Base-by-base conservation (phyloP, 78 protist genomes). In the Dictyostelium purpureum region DNA sequence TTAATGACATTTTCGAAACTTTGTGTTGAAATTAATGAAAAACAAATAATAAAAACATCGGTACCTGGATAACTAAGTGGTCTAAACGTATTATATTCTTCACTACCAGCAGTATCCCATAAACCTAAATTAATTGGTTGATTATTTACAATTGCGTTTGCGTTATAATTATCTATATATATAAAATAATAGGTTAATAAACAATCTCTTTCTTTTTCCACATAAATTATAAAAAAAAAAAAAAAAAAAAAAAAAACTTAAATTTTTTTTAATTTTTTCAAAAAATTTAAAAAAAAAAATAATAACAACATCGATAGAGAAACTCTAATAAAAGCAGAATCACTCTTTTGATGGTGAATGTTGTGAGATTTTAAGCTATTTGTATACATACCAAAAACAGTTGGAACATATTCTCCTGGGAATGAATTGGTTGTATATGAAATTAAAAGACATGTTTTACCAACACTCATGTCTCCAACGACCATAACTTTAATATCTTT, bases 41-140 rank as follows among this genome's bases (percentile, higher is more conserved):
- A 90, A 65, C 95, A 90, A 56, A 90, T 69, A 57, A 90, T 59
- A 52, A 90, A 90, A 37, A 92, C 95, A 74, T 92, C 95, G 18
- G 95, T 92, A 63, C 95, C 95, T 52, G 95, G 95, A 59, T 92
- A 92, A 43, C 88, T 75, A 18, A 92, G 79, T 43, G 95, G 95
- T 67, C 95, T 71, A 52, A 92, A 88, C 18, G 79, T 51, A 49
- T 82, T 88, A 45, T 92, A 92, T 43, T 92, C 95, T 31, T 92
- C 95, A 6, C 93, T 82, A 45, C 94, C 95, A 21, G 95, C 95
- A 54, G 95, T 92, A 78, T 92, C 95, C 95, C 95, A 92, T 7
- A 92, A 54, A 12, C 95, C 95, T 21, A 92, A 33, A 66, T 61
- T 69, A 16, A 92, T 89, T 56, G 95, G 89, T 47, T 81, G 63